Base-by-base conservation (phyloP, 2,329 filamentous ascomycete species). In the Hypoxylon sp. region DNA sequence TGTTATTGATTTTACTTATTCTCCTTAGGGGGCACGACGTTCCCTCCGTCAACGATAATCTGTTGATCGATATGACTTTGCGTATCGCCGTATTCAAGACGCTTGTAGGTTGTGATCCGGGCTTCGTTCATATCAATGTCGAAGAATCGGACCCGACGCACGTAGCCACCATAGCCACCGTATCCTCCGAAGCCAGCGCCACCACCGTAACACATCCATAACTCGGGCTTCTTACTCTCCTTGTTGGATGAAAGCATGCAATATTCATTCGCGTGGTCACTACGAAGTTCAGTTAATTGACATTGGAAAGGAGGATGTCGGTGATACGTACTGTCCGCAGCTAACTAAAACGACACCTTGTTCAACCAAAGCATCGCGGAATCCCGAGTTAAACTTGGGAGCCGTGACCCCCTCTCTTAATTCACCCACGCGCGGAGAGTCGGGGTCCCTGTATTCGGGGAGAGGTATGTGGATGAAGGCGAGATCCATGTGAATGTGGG, bases 181-280 rank as follows among this genome's bases (percentile, higher is more conserved):
- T 99, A 99, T 0, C 96, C 96, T 60, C 96, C 96, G 74, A 99
- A 97, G 1, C 96, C 96, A 28, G 90, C 89, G 25, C 92, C 96
- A 32, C 96, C 96, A 7, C 90, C 95, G 79, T 98, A 98, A 83
- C 96, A 99, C 94, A 99, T 97, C 96, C 96, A 99, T 2, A 98
- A 82, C 30, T 91, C 87, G 0, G 91, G 90, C 52, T 85, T 85
- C n/a, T 84, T 80, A 21, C 82, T 82, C 30, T 83, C 79, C 43
- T 86, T 80, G 56, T 86, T 80, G 2, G 83, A 79, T 1, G 86
- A 89, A 7, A 98, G 85, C 69, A 92, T 90, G 79, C 96, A 99
- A 79, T 98, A 98, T 76, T 99, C 96, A 77, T 99, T 99, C 71
- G 92, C 95, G 77, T 99, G 96, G 76, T 99, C 96, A 78, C 90